Conservation (phyloP, 371 early-diverging fungal genomes). For the Sporodiniella umbellata region DNA sequence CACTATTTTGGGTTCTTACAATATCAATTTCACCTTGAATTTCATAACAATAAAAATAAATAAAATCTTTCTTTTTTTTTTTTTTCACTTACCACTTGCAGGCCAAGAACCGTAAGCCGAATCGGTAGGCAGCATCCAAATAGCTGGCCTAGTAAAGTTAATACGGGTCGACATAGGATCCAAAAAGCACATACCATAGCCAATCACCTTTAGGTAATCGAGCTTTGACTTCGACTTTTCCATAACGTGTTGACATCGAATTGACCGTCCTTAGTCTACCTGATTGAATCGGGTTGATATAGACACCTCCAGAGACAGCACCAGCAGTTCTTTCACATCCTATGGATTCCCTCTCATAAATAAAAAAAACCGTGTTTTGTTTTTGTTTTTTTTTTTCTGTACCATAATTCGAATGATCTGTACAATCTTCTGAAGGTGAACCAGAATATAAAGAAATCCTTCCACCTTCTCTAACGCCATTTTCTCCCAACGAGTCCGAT, state of each 20-base stretch:
- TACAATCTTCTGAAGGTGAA: constrained; percentile 30
- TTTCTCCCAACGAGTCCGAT: constrained; percentile 27
- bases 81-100: constrained; percentile 58
- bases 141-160: constrained; percentile 51
- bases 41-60: background rate
- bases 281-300: constrained; percentile 67
- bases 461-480: constrained; percentile 31
- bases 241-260: constrained; percentile 50
- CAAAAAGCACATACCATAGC: constrained; percentile 54
- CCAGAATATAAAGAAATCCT: constrained; percentile 36
- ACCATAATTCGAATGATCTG: constrained; percentile 43
- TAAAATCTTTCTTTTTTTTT: background rate
- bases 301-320: constrained; percentile 41
- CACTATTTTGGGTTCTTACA: constrained; percentile 14
- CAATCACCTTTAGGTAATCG: constrained; percentile 66
- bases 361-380: background rate
- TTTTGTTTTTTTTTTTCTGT: background rate
- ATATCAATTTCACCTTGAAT: constrained; percentile 51
- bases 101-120: constrained; percentile 72
- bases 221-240: constrained; percentile 65
- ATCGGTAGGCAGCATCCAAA: constrained; percentile 72
- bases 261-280: constrained; percentile 52
- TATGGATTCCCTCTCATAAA: background rate
- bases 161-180: too few relatives aligned
- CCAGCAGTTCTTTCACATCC: constrained; percentile 57